Conservation (phyloP, 768 basidiomycete genomes). For the Mycena vitilis region DNA sequence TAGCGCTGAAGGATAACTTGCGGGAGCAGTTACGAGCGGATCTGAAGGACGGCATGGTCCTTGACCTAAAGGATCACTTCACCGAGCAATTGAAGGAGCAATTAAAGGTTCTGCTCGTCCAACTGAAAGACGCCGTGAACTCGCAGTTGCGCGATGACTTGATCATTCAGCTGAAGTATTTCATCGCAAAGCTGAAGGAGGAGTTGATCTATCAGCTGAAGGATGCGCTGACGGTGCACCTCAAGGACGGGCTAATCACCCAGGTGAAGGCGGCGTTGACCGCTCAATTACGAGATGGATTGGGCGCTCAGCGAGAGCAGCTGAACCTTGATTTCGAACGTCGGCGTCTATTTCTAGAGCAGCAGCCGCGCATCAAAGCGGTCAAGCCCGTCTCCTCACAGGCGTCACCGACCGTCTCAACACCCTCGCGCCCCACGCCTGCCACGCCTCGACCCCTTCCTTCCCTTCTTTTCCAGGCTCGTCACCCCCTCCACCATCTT, state of each 20-base stretch:
- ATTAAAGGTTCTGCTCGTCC: conserved; percentile 27
- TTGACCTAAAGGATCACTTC: conserved; percentile 32
- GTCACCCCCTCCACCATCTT: conserved; percentile 37
- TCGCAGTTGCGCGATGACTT: conserved; percentile 35
- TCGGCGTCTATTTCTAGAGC: conserved; percentile 34
- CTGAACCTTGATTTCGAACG: conserved; percentile 38
- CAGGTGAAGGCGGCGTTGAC: conserved; percentile 36
- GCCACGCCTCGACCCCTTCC: conserved; percentile 25
- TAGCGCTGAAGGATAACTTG: conserved; percentile 22
- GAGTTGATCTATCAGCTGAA: conserved; percentile 35
- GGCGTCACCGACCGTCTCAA: conserved; percentile 22
- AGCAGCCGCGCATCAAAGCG: conserved; percentile 29
- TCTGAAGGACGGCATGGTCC: conserved; percentile 32
- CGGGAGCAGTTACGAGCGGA: conserved; percentile 34
- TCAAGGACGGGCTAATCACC: conserved; percentile 36
- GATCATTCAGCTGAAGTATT: conserved; percentile 35
- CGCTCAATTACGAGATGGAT: conserved; percentile 34
- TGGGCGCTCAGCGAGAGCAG: conserved; percentile 36
- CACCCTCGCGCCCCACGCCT: conserved; percentile 24
- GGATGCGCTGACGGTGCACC: conserved; percentile 35
- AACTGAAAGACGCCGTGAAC: conserved; percentile 32
- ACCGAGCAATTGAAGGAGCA: conserved; percentile 31
- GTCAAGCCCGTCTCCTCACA: conserved; percentile 13
- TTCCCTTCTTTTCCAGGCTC: conserved; percentile 31
- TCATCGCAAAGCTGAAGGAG: conserved; percentile 37